Percentiles rank a stretch among this genome's conserved stretches.
These are phyloP conservation scores for Ganoderma lingzhi DNA, from an alignment of 1,284 basidiomycete species.

Conservation along the genomic window DNA sequence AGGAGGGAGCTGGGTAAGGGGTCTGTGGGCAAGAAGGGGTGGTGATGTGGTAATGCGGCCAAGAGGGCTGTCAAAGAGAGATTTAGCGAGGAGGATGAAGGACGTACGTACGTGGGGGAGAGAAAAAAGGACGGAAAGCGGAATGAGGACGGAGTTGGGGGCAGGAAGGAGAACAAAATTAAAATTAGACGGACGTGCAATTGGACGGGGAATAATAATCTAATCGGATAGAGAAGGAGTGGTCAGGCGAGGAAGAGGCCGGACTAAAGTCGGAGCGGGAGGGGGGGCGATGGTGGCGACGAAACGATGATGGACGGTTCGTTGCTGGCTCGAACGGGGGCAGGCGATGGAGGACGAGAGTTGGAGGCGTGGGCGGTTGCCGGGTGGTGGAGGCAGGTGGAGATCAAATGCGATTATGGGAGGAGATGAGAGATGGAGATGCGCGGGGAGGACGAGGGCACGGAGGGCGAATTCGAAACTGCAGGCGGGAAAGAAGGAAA, in stretches of 20 bases:
- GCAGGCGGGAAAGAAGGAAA: background rate
- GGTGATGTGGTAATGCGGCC: constrained; percentile 10
- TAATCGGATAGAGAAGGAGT: background rate
- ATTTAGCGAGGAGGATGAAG: background rate
- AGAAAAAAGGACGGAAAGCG: background rate
- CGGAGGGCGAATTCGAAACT: background rate
- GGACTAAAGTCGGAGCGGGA: constrained; percentile 13
- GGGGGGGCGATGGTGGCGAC: background rate
- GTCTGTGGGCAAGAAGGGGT: background rate
- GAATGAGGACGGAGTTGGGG: background rate
- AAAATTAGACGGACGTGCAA: background rate
- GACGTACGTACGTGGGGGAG: background rate
- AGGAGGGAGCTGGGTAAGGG: background rate
- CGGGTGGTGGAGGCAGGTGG: background rate
- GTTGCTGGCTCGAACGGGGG: background rate
- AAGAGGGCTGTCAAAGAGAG: background rate
- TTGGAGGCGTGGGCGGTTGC: background rate
- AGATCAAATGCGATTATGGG: background rate
- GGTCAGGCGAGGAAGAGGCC: constrained; percentile 11
- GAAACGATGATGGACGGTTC: constrained; percentile 9
- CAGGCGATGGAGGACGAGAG: background rate
- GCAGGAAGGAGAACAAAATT: background rate
- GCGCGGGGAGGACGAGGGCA: background rate
- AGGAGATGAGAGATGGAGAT: background rate
- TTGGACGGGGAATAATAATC: background rate